Conservation (phyloP, 129 eudicot genomes). For the Erigeron canadensis region DNA sequence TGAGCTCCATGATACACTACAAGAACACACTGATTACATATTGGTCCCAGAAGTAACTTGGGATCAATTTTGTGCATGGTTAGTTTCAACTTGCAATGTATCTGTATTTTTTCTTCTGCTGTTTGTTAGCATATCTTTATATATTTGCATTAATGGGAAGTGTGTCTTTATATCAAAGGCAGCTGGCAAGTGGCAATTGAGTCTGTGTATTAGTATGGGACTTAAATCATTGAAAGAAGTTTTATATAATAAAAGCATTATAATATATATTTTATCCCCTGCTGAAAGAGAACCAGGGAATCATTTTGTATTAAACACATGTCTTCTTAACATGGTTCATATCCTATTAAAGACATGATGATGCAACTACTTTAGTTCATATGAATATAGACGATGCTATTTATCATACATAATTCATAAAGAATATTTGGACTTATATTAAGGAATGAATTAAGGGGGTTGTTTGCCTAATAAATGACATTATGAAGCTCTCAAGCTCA, state of each 20-base stretch:
- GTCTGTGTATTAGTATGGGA: constrained; percentile 1
- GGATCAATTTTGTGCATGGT: constrained; percentile 84
- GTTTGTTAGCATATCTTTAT: neutral
- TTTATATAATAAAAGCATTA: constrained; percentile 2
- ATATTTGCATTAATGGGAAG: constrained; percentile 6
- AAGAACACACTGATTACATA: constrained; percentile 92
- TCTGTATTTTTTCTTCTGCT: constrained; percentile 6
- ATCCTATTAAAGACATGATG: neutral
- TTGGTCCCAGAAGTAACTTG: constrained; percentile 86
- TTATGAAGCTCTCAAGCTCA: neutral
- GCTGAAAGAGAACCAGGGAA: too few relatives aligned
- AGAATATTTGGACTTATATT: neutral
- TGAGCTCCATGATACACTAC: constrained; percentile 92
- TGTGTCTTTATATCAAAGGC: constrained; percentile 5
- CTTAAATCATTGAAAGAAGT: neutral
- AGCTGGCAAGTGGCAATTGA: neutral
- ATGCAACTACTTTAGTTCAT: constrained; percentile 2
- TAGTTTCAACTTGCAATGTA: constrained; percentile 30
- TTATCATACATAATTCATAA: neutral
- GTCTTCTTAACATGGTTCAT: neutral
- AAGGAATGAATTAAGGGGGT: neutral
- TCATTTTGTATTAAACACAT: too few relatives aligned
- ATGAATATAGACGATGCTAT: neutral
- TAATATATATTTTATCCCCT: neutral
- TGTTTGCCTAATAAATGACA: neutral